Base-by-base conservation (phyloP, 768 basidiomycete genomes). In the Coprinopsis cinerea region DNA sequence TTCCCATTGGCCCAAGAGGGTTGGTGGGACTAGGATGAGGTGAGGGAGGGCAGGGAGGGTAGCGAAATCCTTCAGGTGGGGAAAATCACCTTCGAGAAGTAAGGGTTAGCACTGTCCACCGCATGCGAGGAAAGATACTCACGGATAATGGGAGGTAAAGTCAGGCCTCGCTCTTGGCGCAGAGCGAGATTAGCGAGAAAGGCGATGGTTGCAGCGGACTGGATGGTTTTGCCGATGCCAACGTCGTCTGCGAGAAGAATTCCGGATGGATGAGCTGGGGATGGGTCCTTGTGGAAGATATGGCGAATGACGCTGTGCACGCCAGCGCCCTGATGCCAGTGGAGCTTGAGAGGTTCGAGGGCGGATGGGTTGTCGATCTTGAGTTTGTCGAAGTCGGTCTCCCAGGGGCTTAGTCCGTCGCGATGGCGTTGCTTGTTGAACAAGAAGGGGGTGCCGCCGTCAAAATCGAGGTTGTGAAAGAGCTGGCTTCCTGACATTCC, bases 191-290 rank as follows among this genome's bases (percentile, higher is more conserved):
- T 48, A 1, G 51, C 53, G 0, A 65, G 41, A 40, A 62, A 61
- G 0, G 57, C 60, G 2, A 65, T 49, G 0, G 59, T 18, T 0
- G 57, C 26, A 1, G 58, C 36, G 0, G 61, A 37, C 25, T 61
- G 61, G 4, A 58, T 52, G 0, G 66, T 68, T 43, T 70, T 70
- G 0, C 66, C 64, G 0, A 68, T 56, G 0, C 68, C 64, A 3
- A 70, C 67, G 13, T 58, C 58, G 30, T 62, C 61, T 4, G 56
- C 55, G 25, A 61, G 40, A 4, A 62, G 55, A 0, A 59, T 45
- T 4, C 61, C 59, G 7, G 32, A 4, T 14, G 23, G 11, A 26
- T 53, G 36, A 22, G 26, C 2, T 1, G 48, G 13, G 5, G 35
- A 20, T 10, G 42, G 17, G 1, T 47, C n/a, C 1, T 26, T 3